Conservation (phyloP, 2,329 filamentous ascomycete species). For the Alternaria arborescens region DNA sequence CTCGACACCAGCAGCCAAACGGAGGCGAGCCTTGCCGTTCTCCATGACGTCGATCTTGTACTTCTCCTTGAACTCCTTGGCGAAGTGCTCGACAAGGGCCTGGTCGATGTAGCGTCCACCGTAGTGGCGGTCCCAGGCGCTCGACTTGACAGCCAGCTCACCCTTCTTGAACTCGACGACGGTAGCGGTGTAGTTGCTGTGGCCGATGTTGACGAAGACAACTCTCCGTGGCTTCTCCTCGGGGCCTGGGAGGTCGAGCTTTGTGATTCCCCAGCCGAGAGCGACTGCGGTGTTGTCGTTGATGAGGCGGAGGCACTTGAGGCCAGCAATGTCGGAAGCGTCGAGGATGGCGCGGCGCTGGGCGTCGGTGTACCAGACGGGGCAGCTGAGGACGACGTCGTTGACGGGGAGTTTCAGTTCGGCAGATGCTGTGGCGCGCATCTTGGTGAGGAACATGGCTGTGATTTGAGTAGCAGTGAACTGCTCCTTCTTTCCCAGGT, state of each 20-base stretch:
- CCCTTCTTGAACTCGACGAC: constrained; percentile 98
- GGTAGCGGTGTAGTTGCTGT: constrained; percentile 94
- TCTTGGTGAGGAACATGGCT: constrained; percentile 95
- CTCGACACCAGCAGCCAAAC: constrained; percentile 88
- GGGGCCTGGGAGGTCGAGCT: constrained; percentile 85
- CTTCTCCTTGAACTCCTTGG: constrained; percentile 95
- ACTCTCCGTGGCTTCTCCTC: constrained; percentile 95
- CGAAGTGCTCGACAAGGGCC: constrained; percentile 92
- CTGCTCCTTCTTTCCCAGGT: constrained; percentile 92
- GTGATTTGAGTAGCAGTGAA: constrained; percentile 95
- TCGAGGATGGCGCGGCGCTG: constrained; percentile 91
- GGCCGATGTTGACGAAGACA: constrained; percentile 91
- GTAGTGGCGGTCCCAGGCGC: constrained; percentile 93
- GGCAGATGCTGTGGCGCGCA: constrained; percentile 83
- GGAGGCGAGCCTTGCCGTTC: constrained; percentile 88
- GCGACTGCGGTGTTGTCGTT: constrained; percentile 98
- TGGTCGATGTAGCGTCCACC: constrained; percentile 98
- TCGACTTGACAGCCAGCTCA: constrained; percentile 91
- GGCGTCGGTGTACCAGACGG: constrained; percentile 95
- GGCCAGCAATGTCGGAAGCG: constrained; percentile 89
- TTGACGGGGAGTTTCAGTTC: constrained; percentile 92
- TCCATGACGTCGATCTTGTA: constrained; percentile 95
- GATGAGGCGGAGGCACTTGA: constrained; percentile 92
- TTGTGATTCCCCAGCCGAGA: constrained; percentile 97
- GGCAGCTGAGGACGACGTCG: constrained; percentile 92